A percentile compares a stretch with the other conserved stretches of the same genome.
phyloP scores from a whole-genome alignment of 768 basidiomycete genomes.

The Gloeostereum incarnatum region DNA sequence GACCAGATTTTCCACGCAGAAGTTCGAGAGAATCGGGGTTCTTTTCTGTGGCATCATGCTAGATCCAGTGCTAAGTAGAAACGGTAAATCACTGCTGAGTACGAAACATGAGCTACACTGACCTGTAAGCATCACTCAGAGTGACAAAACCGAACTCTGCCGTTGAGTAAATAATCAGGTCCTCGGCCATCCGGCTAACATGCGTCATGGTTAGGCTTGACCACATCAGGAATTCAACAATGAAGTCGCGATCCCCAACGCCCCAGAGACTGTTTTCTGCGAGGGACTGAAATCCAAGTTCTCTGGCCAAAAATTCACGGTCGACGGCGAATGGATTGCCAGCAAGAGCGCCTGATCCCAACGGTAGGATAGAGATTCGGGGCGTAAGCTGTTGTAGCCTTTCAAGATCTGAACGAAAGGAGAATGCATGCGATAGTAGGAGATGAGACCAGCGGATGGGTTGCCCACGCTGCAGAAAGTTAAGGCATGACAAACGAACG shows the following conservation, averaged over 20 bases:
- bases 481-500: background rate
- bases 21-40: constrained; percentile 96
- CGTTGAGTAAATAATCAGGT: constrained; percentile 92
- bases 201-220: constrained; percentile 87
- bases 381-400: constrained; percentile 78
- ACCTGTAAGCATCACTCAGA: constrained; percentile 98
- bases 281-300: constrained; percentile 81
- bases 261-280: constrained; percentile 97
- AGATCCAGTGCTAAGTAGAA: constrained; percentile 75
- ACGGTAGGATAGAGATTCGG: constrained; percentile 86
- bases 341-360: constrained; percentile 91
- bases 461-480: constrained; percentile 70
- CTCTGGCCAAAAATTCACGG: constrained; percentile 83
- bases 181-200: constrained; percentile 91
- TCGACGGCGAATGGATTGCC: constrained; percentile 95
- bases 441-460: constrained; percentile 99
- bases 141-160: constrained; percentile 96
- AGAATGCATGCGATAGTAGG: constrained; percentile 89
- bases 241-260: constrained; percentile 94
- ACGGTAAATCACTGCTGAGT: constrained; percentile 1
- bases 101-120: constrained; percentile 9
- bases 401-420: constrained; percentile 84
- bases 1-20: constrained; percentile 89
- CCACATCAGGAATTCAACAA: constrained; percentile 98
- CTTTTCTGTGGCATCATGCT: constrained; percentile 99